Base-by-base conservation (phyloP, 129 eudicot genomes). In the Daucus carota region DNA sequence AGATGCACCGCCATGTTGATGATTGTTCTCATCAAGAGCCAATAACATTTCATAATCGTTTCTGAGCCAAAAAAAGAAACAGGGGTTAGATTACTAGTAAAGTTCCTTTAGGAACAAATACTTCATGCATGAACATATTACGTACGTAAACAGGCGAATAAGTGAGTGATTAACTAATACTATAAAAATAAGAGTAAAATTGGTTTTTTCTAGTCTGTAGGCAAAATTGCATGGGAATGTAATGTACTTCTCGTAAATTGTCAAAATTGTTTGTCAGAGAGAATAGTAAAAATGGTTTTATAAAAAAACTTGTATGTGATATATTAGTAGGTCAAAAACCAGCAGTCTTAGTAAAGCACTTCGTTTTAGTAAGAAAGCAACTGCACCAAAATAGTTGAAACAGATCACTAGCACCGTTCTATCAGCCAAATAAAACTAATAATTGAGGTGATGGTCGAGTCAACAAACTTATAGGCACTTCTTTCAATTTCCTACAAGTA, bases 11-110 rank as follows among this genome's bases (percentile, higher is more conserved):
- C 90, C 88, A 76, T 91, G 97, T 38, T 73, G 86, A 84, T 91
- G 90, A 67, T 91, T 95, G 82, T 91, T 91, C 31, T 95, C 99
- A 77, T 95, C 99, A 80, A 95, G 99, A 72, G 97, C 99, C 88
- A 92, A 81, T 81, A 95, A 75, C 99, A 89, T 89, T 81, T 95
- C 99, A 76, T 95, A 95, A 78, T 91, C 99, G 77, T 88, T 80
- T 81, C 99, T 95, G 82, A 57, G 15, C 77, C 77, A 70, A 77
- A 17, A 71, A 28, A 70, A 70, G 74, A 70, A 70, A 70, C 4
- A 14, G 24, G 22, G 22, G n/a, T 41, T 26, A n/a, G 46, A 70
- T 41, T 42, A 70, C 32, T 40, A 29, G 8, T 31, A 65, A 28
- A 65, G 3, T 65, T 65, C 44, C 8, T 28, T 62, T 5, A 62